These are phyloP conservation scores for Tothia fuscella DNA, from an alignment of 2,329 filamentous ascomycete genomes.

Conservation along the genomic window DNA sequence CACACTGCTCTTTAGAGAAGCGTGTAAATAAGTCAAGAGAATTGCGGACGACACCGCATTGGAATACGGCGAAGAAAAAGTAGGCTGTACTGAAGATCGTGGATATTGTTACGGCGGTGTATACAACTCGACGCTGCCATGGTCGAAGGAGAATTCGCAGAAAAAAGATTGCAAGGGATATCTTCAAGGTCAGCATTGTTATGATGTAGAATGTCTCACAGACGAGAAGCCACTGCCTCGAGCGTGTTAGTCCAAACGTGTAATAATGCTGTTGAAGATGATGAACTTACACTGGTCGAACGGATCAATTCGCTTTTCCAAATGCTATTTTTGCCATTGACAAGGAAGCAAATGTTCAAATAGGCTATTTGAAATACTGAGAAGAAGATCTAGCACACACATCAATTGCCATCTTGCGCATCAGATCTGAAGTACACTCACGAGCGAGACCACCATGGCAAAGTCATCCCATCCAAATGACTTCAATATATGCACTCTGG, in stretches of 20 bases:
- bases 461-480: constrained; percentile 31
- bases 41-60: constrained; percentile 18
- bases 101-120: constrained; percentile 17
- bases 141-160: constrained; percentile 29
- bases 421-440: constrained; percentile 17
- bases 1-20: constrained; percentile 5
- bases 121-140: constrained; percentile 25
- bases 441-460: constrained; percentile 27
- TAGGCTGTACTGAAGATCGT: constrained; percentile 22
- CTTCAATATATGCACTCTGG: not conserved
- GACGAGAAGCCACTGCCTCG: constrained; percentile 21
- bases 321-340: constrained; percentile 17
- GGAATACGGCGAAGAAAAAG: constrained; percentile 20
- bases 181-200: constrained; percentile 31
- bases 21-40: not conserved
- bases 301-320: not conserved
- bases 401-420: constrained; percentile 11
- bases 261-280: not conserved
- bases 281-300: constrained; percentile 16
- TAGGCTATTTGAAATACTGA: constrained; percentile 15
- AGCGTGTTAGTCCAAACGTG: constrained; percentile 9
- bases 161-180: constrained; percentile 34
- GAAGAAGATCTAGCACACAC: constrained; percentile 12
- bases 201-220: constrained; percentile 28
- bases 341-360: constrained; percentile 13